These are phyloP conservation scores for Monilinia fructicola DNA, from an alignment of 2,329 filamentous ascomycete species.

Conservation along the genomic window DNA sequence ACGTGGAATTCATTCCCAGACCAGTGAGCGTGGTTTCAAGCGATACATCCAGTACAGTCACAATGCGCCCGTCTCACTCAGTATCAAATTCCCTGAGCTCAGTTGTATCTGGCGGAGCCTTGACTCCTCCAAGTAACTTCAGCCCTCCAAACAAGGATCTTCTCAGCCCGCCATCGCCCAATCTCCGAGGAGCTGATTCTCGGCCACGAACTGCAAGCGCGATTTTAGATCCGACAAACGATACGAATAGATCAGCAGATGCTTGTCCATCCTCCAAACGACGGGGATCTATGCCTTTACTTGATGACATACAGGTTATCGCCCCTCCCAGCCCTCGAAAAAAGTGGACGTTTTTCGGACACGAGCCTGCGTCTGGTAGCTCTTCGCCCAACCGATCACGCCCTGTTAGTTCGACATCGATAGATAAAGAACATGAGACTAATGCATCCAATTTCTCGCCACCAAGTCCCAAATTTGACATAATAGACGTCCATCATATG, in stretches of 20 bases:
- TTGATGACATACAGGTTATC: conserved; percentile 44
- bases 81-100: conserved; percentile 74
- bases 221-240: conserved; percentile 51
- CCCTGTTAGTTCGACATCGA: conserved; percentile 44
- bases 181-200: conserved; percentile 47
- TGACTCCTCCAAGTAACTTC: conserved; percentile 24
- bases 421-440: conserved; percentile 39
- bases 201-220: conserved; percentile 71
- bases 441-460: conserved; percentile 23
- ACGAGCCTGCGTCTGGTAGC: conserved; percentile 40
- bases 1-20: conserved; percentile 77
- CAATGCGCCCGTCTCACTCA: conserved; percentile 65
- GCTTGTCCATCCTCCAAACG: conserved; percentile 38
- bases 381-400: conserved; percentile 49
- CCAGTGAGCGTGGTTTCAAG: conserved; percentile 82
- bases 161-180: conserved; percentile 42
- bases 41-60: conserved; percentile 76
- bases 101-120: conserved; percentile 62
- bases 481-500: conserved; percentile 31
- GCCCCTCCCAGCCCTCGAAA: conserved; percentile 39
- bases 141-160: conserved; percentile 44
- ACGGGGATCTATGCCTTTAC: conserved; percentile 59
- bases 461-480: conserved; percentile 12
- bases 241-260: conserved; percentile 44
- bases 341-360: conserved; percentile 41